Conservation (phyloP, 139 green algal genomes). For the Edaphochlamys debaryana region DNA sequence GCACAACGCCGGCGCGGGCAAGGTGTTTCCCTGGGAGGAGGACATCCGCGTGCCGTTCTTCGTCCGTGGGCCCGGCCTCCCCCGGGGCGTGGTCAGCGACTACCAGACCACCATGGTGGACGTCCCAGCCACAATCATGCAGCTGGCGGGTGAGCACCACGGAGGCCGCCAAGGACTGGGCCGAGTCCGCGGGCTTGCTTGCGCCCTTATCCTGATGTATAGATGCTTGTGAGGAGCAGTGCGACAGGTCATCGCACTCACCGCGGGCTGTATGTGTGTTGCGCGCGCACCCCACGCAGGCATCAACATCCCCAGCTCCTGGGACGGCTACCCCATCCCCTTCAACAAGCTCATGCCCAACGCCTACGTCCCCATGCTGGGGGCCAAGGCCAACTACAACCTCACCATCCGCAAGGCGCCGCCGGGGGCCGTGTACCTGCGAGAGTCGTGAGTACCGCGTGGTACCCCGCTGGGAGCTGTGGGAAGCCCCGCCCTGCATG, state of each 20-base stretch:
- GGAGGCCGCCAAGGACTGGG: too few species aligned
- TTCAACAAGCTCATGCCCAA: neutral
- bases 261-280: too few species aligned
- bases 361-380: neutral
- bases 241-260: too few species aligned
- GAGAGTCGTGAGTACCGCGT: neutral
- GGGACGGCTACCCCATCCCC: constrained; percentile 19
- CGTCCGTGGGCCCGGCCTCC: constrained; percentile 21
- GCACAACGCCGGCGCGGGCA: neutral
- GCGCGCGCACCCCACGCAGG: too few species aligned
- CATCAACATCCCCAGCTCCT: too few species aligned
- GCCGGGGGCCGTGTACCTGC: neutral
- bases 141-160: neutral
- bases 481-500: too few species aligned
- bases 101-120: constrained; percentile 3
- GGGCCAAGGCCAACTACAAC: neutral
- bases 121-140: neutral
- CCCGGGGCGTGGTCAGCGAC: neutral
- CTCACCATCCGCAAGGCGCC: neutral
- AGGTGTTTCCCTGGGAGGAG: constrained; percentile 20
- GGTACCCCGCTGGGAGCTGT: too few species aligned
- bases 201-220: too few species aligned
- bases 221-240: too few species aligned
- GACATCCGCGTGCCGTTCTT: constrained; percentile 31
- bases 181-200: too few species aligned